Conservation (phyloP, 768 basidiomycete species). For the Lactarius sanguifluus region DNA sequence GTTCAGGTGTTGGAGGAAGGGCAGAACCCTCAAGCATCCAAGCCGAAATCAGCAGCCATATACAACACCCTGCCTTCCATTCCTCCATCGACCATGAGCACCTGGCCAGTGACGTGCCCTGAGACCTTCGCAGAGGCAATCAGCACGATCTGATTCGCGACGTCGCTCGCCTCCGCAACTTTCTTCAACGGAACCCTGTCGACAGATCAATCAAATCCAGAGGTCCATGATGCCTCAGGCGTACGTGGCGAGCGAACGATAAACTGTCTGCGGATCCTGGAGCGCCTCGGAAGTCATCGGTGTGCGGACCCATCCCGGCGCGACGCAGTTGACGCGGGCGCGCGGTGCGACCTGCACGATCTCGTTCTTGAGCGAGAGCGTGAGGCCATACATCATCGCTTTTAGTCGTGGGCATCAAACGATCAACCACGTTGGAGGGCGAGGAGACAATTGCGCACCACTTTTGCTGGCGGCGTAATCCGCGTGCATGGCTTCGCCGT, state of each 20-base stretch:
- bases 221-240: conserved; percentile 27
- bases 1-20: too few relatives aligned
- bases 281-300: conserved; percentile 60
- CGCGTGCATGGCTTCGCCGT: conserved; percentile 66
- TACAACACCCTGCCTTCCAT: conserved; percentile 72
- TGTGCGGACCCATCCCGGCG: conserved; percentile 60
- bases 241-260: conserved; percentile 67
- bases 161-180: conserved; percentile 57
- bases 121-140: conserved; percentile 61
- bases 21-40: neutral
- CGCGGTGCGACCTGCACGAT: conserved; percentile 72
- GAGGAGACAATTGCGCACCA: conserved; percentile 42
- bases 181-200: conserved; percentile 68
- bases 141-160: conserved; percentile 63
- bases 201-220: conserved; percentile 1
- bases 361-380: conserved; percentile 72
- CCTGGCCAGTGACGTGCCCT: conserved; percentile 69
- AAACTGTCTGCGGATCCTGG: conserved; percentile 52
- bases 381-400: conserved; percentile 76
- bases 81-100: conserved; percentile 70
- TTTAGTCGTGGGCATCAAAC: neutral
- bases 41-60: conserved; percentile 38
- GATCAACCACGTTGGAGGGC: too few relatives aligned
- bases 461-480: conserved; percentile 73
- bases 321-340: conserved; percentile 69